Percentiles rank a stretch among this genome's conserved stretches.
These are phyloP conservation scores for Bocquillonia castaneifolia DNA, from an alignment of 441 rosid species.

Conservation along the genomic window DNA sequence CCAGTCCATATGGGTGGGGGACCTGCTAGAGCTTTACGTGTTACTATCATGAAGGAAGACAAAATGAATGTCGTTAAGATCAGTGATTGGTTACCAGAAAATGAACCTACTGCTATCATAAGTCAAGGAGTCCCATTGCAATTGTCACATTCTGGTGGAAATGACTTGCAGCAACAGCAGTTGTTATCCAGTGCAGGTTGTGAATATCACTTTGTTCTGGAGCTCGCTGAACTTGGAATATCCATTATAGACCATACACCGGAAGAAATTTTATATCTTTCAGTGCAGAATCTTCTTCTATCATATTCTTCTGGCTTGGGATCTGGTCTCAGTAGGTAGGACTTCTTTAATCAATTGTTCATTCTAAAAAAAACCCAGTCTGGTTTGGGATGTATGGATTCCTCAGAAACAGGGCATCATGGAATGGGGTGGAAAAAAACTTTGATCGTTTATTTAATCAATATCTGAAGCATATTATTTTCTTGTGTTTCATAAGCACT, in stretches of 20 bases:
- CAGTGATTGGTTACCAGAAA: constrained; percentile 96
- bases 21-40: constrained; percentile 71
- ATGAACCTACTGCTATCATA: constrained; percentile 48
- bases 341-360: constrained; percentile 18
- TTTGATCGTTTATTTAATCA: background rate
- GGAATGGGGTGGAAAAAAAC: background rate
- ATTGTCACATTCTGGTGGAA: constrained; percentile 42
- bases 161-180: constrained; percentile 47
- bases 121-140: constrained; percentile 38
- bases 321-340: constrained; percentile 83
- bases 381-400: background rate
- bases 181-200: constrained; percentile 39
- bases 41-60: constrained; percentile 82
- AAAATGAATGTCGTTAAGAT: constrained; percentile 68
- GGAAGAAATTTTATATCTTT: constrained; percentile 85
- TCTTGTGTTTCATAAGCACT: background rate
- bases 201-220: constrained; percentile 86
- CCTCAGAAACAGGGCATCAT: background rate
- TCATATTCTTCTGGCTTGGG: constrained; percentile 93
- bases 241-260: constrained; percentile 96
- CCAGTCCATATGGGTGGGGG: constrained; percentile 52
- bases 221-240: constrained; percentile 90
- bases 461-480: background rate
- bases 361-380: constrained; percentile 5
- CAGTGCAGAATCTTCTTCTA: constrained; percentile 76